Evolutionary conservation across 352 stramenopile genomes (phyloP).

Genomic region (Ophiocytium majus): DNA sequence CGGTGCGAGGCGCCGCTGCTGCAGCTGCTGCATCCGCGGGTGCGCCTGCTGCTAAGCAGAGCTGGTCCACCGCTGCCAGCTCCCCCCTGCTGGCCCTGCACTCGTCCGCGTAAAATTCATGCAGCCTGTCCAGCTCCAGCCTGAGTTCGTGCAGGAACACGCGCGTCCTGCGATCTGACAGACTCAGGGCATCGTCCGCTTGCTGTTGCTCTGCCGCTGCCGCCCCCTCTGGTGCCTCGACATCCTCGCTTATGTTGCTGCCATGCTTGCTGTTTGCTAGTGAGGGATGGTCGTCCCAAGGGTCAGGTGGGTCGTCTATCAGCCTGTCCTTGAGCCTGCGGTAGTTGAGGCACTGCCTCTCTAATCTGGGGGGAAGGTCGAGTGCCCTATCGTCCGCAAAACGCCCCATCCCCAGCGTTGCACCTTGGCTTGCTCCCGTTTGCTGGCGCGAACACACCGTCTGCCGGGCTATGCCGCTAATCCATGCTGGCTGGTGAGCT

Average conservation of each 20-base stretch:
- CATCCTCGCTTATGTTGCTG: not conserved
- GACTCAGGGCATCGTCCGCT: not conserved
- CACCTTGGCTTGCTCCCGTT: too few species aligned
- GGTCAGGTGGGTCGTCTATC: conserved; percentile 1
- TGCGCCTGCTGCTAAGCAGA: too few species aligned
- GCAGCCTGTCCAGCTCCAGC: not conserved
- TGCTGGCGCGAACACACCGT: too few species aligned
- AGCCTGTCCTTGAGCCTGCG: not conserved
- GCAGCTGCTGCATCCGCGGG: too few species aligned
- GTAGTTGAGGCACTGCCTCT: not conserved
- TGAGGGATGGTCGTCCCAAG: conserved; percentile 9
- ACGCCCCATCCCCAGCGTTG: not conserved
- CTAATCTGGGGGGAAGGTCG: not conserved
- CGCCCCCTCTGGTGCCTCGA: too few species aligned
- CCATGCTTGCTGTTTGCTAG: not conserved
- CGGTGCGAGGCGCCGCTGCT: too few species aligned
- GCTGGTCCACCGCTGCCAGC: not conserved
- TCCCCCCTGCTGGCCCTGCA: not conserved
- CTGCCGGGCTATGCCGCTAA: too few species aligned
- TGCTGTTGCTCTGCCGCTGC: too few species aligned
- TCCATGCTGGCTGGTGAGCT: too few species aligned
- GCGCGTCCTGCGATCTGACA: not conserved
- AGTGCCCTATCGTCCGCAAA: not conserved
- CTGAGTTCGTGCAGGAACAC: not conserved
- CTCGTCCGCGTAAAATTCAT: conserved; percentile 5